Evolutionary conservation across 352 stramenopile species (phyloP), one percentile per base, ranked within the genome.

Genomic region (Paralagenidium karlingii): DNA sequence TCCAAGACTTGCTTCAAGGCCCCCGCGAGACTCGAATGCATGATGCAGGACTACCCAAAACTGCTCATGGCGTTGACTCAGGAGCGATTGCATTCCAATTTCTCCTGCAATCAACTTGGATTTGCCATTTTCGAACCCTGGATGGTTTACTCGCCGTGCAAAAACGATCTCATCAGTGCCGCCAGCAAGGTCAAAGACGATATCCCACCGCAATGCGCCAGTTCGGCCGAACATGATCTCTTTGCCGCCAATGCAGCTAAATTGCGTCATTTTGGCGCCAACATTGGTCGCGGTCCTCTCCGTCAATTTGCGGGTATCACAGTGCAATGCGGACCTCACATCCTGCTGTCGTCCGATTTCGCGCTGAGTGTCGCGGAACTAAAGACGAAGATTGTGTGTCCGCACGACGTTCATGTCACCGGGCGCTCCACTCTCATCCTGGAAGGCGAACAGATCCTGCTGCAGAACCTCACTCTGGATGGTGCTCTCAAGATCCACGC

Each of bases 41-140:
- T 85, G 71, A 79, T 85, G 68, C 71, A 85, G 38, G 71, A 85
- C 40, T 80, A 70, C 28, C 71, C 71, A 5, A 80, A 81, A 53
- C 45, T 82, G 26, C 32, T 85, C 11, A 40, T 74, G n/a, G 26
- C 60, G 20, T 56, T 51, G 25, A 32, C 26, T 16, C 24, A 50
- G 5, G 13, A 40, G n/a, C n/a, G n/a, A n/a, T n/a, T n/a, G n/a
- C n/a, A n/a, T n/a, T n/a, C n/a, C n/a, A n/a, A n/a, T n/a, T n/a
- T n/a, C n/a, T n/a, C n/a, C n/a, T n/a, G n/a, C n/a, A n/a, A n/a
- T n/a, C n/a, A n/a, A n/a, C n/a, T n/a, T n/a, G n/a, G n/a, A n/a
- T n/a, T n/a, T n/a, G n/a, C n/a, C n/a, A n/a, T n/a, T 29, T 85
- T 82, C 40, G 63, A 63, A 5, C 47, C 71, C 19, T 49, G 44